Evolutionary conservation across 495 filamentous ascomycete genomes (phyloP).

Genomic region (Usnea hakonensis): DNA sequence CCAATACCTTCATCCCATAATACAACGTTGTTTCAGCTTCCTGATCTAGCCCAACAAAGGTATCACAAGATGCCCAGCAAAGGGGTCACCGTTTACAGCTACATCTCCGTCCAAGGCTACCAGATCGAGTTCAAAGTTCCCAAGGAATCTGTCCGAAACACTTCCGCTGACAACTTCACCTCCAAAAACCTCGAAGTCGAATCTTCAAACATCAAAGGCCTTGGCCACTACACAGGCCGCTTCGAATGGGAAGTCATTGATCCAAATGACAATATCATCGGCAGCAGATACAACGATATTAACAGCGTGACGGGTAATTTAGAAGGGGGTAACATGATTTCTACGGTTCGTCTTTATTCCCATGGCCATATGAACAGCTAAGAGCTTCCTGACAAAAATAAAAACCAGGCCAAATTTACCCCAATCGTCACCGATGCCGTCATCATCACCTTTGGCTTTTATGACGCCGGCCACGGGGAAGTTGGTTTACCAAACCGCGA

Average conservation of each 20-base stretch:
- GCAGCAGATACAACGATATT: conserved; percentile 34
- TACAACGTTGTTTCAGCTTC: neutral
- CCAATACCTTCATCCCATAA: too few species aligned
- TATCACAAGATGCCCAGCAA: conserved; percentile 43
- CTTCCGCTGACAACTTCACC: conserved; percentile 30
- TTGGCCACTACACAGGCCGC: conserved; percentile 14
- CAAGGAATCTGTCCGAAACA: conserved; percentile 28
- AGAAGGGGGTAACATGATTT: conserved; percentile 38
- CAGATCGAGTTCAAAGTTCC: conserved; percentile 42
- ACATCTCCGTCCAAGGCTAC: conserved; percentile 38
- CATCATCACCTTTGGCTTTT: conserved; percentile 45
- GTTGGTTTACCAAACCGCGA: conserved; percentile 39
- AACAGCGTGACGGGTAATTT: conserved; percentile 43
- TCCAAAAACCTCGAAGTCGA: conserved; percentile 42
- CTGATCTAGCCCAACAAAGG: neutral
- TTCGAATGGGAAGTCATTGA: conserved; percentile 5
- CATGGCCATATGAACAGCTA: neutral
- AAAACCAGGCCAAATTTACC: conserved; percentile 31
- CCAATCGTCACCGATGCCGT: conserved; percentile 35
- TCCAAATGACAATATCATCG: conserved; percentile 28
- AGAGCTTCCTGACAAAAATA: conserved; percentile 2
- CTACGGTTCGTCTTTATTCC: neutral
- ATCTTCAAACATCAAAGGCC: conserved; percentile 32
- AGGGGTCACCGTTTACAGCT: conserved; percentile 41
- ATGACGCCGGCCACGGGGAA: conserved; percentile 41